These are phyloP conservation scores for Lactifluus subvellereus DNA, from an alignment of 768 basidiomycete species.

Conservation along the genomic window DNA sequence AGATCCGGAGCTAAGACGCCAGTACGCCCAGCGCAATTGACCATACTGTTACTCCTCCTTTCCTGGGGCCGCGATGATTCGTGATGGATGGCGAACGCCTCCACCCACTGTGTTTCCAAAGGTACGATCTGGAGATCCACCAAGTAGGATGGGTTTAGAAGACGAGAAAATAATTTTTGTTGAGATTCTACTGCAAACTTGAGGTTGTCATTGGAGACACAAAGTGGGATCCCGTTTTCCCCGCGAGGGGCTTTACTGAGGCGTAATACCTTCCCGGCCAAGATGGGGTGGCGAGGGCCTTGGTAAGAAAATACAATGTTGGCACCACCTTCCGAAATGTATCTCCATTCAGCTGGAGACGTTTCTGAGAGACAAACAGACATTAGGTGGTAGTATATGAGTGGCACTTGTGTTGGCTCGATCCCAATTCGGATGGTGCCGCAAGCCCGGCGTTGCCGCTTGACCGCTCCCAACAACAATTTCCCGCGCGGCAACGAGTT, in stretches of 20 bases:
- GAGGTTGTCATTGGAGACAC: constrained; percentile 34
- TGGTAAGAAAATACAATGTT: constrained; percentile 82
- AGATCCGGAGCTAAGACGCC: constrained; percentile 80
- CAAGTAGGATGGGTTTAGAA: constrained; percentile 58
- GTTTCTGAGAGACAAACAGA: constrained; percentile 22
- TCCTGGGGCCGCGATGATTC: constrained; percentile 50
- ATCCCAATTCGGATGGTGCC: constrained; percentile 10
- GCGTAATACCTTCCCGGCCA: constrained; percentile 66
- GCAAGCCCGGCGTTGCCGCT: constrained; percentile 9
- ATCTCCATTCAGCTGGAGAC: constrained; percentile 61
- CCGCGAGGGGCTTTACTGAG: constrained; percentile 52
- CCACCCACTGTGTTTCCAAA: constrained; percentile 52
- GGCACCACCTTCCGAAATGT: constrained; percentile 89
- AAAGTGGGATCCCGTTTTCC: neutral
- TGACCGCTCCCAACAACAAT: constrained; percentile 8
- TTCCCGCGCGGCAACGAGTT: constrained; percentile 19
- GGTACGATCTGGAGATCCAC: constrained; percentile 49
- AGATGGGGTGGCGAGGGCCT: constrained; percentile 47
- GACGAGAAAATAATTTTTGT: constrained; percentile 50
- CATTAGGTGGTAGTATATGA: neutral
- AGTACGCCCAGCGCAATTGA: constrained; percentile 50
- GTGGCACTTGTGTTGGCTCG: neutral
- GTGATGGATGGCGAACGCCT: constrained; percentile 41
- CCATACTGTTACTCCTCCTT: constrained; percentile 48
- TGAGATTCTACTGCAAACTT: constrained; percentile 53